A percentile compares a stretch with the other conserved stretches of the same genome.
These are phyloP conservation scores for Curvularia hawaiiensis DNA, from an alignment of 2,329 filamentous ascomycete species.

Conservation along the genomic window DNA sequence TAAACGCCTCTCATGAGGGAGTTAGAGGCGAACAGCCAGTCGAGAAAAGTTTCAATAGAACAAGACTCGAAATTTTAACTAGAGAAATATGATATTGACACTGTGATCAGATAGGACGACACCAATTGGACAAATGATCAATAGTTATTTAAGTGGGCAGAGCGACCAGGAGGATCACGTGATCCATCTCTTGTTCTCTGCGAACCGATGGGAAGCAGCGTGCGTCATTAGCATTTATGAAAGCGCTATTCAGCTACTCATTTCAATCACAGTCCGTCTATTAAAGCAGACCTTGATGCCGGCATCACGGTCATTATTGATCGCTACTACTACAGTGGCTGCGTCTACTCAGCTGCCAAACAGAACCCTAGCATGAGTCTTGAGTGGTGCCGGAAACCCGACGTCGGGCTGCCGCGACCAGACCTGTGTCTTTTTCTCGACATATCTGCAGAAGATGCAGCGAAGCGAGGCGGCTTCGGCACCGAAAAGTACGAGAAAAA, in stretches of 20 bases:
- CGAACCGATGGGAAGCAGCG: conserved; percentile 82
- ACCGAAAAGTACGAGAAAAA: conserved; percentile 86
- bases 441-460: conserved; percentile 74
- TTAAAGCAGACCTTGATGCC: conserved; percentile 54
- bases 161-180: conserved; percentile 82
- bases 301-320: conserved; percentile 85
- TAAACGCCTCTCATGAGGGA: neutral
- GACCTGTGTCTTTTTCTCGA: conserved; percentile 89
- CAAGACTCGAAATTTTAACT: neutral
- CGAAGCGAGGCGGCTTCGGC: conserved; percentile 82
- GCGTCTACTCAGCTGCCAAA: conserved; percentile 92
- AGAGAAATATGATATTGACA: conserved; percentile 2
- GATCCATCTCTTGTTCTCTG: conserved; percentile 88
- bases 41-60: neutral
- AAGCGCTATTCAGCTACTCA: neutral
- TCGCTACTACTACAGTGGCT: conserved; percentile 93
- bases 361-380: conserved; percentile 71
- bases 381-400: conserved; percentile 81
- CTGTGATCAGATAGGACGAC: conserved; percentile 72
- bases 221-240: conserved; percentile 10
- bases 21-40: neutral
- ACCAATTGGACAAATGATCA: conserved; percentile 85
- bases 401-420: conserved; percentile 83
- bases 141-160: conserved; percentile 76
- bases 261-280: neutral